Conservation (phyloP, 2,329 filamentous ascomycete species). For the Stenocarpella maydis region DNA sequence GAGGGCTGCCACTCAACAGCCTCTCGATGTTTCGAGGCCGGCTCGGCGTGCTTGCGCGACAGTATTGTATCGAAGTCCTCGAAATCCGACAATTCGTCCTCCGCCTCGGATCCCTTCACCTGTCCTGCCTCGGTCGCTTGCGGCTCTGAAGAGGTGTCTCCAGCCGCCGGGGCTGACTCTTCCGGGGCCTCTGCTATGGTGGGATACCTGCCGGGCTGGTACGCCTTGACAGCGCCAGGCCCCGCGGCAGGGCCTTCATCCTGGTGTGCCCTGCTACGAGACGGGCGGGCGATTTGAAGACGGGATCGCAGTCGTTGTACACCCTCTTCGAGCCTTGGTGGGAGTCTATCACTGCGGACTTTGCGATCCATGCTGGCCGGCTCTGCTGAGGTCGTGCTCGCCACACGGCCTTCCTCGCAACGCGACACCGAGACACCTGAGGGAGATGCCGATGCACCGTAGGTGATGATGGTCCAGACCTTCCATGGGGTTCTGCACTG, state of each 20-base stretch:
- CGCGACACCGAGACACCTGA: not conserved
- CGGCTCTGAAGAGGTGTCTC: not conserved
- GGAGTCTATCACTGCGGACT: not conserved
- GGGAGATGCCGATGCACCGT: constrained; percentile 1
- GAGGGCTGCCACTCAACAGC: constrained; percentile 42
- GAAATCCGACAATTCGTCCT: not conserved
- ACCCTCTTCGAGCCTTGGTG: not conserved
- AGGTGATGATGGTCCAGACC: not conserved
- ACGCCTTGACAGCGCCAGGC: not conserved
- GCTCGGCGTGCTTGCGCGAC: not conserved
- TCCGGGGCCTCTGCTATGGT: not conserved
- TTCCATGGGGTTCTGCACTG: constrained; percentile 2
- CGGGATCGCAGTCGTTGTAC: not conserved
- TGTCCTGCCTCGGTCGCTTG: not conserved
- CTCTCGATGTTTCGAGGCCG: constrained; percentile 32
- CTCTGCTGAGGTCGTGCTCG: not conserved
- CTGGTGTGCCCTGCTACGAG: not conserved
- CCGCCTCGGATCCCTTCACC: not conserved
- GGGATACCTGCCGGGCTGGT: not conserved
- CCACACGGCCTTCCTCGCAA: not conserved
- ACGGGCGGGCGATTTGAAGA: not conserved
- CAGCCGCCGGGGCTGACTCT: not conserved
- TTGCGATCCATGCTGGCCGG: not conserved
- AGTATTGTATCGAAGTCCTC: not conserved
- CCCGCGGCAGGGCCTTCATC: not conserved